Percentiles rank a stretch among this genome's conserved stretches.
These are phyloP conservation scores for Houttuynia cordata DNA, from an alignment of 164 flowering plant genomes.

Conservation along the genomic window DNA sequence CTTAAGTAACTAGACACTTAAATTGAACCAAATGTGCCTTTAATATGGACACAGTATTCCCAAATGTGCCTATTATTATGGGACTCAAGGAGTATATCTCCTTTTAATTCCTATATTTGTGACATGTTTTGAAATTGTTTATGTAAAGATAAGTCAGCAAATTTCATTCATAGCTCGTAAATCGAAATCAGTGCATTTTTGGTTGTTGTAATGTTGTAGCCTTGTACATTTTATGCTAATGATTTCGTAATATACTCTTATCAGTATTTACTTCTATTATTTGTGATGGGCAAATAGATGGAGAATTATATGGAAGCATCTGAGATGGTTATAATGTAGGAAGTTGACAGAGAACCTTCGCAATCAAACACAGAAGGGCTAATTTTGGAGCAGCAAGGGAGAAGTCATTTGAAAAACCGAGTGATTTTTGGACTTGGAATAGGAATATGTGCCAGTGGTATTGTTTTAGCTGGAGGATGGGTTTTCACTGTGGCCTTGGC, in stretches of 20 bases:
- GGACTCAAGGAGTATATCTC: no score
- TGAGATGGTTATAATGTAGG: slow-evolving; percentile 39
- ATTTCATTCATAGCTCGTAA: no score
- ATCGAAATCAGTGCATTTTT: no score
- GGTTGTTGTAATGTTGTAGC: not conserved
- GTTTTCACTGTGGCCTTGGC: slow-evolving; percentile 55
- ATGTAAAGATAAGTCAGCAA: no score
- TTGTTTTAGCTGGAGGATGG: slow-evolving; percentile 63
- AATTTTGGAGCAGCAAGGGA: slow-evolving; percentile 24
- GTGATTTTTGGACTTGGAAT: slow-evolving; percentile 77
- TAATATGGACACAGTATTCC: no score
- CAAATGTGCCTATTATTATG: no score
- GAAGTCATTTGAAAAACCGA: slow-evolving; percentile 69
- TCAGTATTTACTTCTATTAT: slow-evolving; percentile 1
- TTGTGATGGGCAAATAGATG: not conserved
- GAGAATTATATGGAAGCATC: slow-evolving; percentile 5
- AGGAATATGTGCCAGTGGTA: slow-evolving; percentile 17
- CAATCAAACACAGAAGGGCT: slow-evolving; percentile 13
- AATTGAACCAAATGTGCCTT: no score
- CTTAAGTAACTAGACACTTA: no score
- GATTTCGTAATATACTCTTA: not conserved
- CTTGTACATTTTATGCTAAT: not conserved
- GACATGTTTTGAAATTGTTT: no score
- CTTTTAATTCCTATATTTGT: no score
- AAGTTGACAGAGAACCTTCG: slow-evolving; percentile 18